Evolutionary conservation across 2,329 filamentous ascomycete genomes (phyloP).

Genomic region (Cephalotrichum gorgonifer): DNA sequence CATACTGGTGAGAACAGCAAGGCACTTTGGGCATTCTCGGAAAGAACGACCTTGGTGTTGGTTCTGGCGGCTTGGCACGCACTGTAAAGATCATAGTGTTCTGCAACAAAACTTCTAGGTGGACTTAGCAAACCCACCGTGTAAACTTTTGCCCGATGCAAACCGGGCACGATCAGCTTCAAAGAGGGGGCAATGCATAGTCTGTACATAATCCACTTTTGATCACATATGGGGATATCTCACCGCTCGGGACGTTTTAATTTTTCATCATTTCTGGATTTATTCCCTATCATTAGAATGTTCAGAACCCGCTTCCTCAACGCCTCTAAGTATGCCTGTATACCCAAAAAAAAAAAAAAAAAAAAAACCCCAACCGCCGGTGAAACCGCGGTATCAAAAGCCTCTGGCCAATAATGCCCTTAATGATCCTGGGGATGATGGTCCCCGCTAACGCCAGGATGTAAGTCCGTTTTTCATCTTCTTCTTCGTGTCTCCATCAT

Average conservation of each 20-base stretch:
- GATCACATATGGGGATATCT: background rate
- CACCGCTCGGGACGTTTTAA: background rate
- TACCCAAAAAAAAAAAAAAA: background rate
- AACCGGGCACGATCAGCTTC: background rate
- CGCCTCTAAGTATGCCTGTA: slow-evolving; percentile 4
- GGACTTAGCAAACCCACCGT: background rate
- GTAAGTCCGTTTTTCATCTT: background rate
- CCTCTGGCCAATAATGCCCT: background rate
- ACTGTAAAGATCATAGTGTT: background rate
- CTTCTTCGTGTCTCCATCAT: no score
- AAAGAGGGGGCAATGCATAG: background rate
- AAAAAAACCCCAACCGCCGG: background rate
- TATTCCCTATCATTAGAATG: background rate
- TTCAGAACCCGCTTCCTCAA: background rate
- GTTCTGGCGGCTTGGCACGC: no score
- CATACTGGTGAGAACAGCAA: no score
- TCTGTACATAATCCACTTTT: background rate
- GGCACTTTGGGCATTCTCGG: no score
- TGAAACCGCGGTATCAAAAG: no score
- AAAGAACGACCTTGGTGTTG: no score
- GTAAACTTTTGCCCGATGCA: background rate
- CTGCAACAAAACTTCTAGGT: background rate
- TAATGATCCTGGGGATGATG: background rate
- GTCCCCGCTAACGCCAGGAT: slow-evolving; percentile 1
- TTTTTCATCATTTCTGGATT: background rate